phyloP scores from a whole-genome alignment of 164 flowering plant species.

The Berberis thunbergii region DNA sequence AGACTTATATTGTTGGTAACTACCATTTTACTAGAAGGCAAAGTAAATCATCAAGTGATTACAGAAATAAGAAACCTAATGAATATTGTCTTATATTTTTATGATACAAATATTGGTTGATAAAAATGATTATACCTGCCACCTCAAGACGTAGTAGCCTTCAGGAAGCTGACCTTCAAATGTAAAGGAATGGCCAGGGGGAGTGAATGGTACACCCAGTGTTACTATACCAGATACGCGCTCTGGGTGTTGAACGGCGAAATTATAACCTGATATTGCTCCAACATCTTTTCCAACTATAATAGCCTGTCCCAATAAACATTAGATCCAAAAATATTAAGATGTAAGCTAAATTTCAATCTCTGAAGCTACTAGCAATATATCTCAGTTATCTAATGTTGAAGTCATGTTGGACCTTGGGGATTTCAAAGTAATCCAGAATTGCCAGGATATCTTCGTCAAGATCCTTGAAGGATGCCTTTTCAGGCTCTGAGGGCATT shows the following conservation, averaged over 20 bases:
- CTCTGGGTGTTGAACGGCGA: constrained; percentile 34
- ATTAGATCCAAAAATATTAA: background rate
- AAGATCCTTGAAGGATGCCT: constrained; percentile 28
- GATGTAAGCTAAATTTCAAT: too few species aligned
- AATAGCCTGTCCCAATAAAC: constrained; percentile 27
- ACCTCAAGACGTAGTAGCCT: constrained; percentile 51
- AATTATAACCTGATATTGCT: constrained; percentile 16
- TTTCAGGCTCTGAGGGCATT: constrained; percentile 29
- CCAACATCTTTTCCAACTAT: constrained; percentile 59
- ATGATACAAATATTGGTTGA: background rate
- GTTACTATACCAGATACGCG: constrained; percentile 12
- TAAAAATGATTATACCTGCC: constrained; percentile 24
- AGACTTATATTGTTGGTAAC: background rate
- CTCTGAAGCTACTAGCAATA: too few species aligned
- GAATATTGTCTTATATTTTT: background rate
- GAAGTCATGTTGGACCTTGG: constrained; percentile 15
- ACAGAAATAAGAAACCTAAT: background rate
- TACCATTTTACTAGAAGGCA: background rate
- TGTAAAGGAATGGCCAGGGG: constrained; percentile 17
- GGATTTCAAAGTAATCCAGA: constrained; percentile 16
- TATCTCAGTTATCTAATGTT: background rate
- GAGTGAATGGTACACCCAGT: constrained; percentile 35
- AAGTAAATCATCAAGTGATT: too few species aligned
- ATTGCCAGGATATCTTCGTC: constrained; percentile 19
- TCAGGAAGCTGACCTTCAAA: constrained; percentile 25